Evolutionary conservation across 768 basidiomycete species (phyloP).

Genomic region (Phlegmacium glaucopus): DNA sequence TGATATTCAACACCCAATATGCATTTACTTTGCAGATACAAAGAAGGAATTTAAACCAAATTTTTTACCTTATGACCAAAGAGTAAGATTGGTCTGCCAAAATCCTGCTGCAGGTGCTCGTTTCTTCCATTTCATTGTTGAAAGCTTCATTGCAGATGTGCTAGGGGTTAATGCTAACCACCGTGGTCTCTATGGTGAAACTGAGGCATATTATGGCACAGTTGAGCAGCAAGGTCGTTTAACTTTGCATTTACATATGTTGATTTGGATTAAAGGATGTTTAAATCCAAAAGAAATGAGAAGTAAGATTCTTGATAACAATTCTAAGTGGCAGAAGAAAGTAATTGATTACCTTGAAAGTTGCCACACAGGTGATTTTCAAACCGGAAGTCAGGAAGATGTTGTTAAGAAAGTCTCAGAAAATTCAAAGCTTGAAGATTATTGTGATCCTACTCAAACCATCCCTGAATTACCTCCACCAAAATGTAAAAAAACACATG

Average conservation of each 20-base stretch:
- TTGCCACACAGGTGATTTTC: slow-evolving; percentile 25
- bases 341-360: slow-evolving; percentile 24
- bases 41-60: slow-evolving; percentile 13
- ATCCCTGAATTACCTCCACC: slow-evolving; percentile 19
- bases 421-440: not conserved
- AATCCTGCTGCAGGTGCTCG: slow-evolving; percentile 30
- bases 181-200: slow-evolving; percentile 22
- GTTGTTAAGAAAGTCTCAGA: slow-evolving; percentile 3
- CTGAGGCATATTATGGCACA: slow-evolving; percentile 21
- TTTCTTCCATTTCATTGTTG: slow-evolving; percentile 29
- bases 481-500: slow-evolving; percentile 5
- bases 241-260: slow-evolving; percentile 30
- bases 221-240: slow-evolving; percentile 30
- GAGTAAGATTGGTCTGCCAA: slow-evolving; percentile 6
- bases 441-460: slow-evolving; percentile 19
- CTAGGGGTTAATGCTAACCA: slow-evolving; percentile 12
- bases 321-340: slow-evolving; percentile 15
- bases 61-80: slow-evolving; percentile 8
- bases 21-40: slow-evolving; percentile 19
- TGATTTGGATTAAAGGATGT: slow-evolving; percentile 27
- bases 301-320: slow-evolving; percentile 17
- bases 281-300: slow-evolving; percentile 30
- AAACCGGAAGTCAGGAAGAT: slow-evolving; percentile 21
- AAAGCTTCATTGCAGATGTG: slow-evolving; percentile 22
- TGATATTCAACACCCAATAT: slow-evolving; percentile 22